Conservation (phyloP, 2,329 filamentous ascomycete species). For the Cladosporium sp. region DNA sequence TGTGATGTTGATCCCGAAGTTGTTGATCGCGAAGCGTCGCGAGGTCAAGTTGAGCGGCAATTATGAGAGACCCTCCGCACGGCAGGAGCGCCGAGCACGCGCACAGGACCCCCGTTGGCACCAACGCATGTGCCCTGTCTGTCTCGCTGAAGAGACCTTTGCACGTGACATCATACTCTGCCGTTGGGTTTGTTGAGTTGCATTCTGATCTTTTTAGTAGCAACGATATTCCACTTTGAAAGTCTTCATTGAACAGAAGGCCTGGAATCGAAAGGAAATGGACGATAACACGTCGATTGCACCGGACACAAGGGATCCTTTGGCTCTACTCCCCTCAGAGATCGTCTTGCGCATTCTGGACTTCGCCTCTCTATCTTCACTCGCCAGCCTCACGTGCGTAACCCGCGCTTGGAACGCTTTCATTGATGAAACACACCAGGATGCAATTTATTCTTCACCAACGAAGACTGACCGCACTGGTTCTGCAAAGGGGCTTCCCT, state of each 20-base stretch:
- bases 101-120: too few relatives aligned
- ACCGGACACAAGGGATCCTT: conserved; percentile 19
- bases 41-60: too few relatives aligned
- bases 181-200: neutral
- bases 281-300: too few relatives aligned
- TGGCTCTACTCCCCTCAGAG: conserved; percentile 35
- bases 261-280: too few relatives aligned
- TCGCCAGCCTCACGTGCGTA: conserved; percentile 35
- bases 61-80: too few relatives aligned
- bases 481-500: conserved; percentile 30
- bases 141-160: neutral
- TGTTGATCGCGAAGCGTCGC: too few relatives aligned
- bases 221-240: too few relatives aligned
- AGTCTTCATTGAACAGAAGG: too few relatives aligned
- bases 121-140: too few relatives aligned
- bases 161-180: neutral
- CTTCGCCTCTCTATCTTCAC: conserved; percentile 31
- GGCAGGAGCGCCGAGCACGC: too few relatives aligned
- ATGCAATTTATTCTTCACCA: conserved; percentile 37
- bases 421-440: conserved; percentile 40
- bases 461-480: conserved; percentile 30
- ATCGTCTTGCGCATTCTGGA: conserved; percentile 40
- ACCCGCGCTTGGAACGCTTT: conserved; percentile 39
- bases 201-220: too few relatives aligned
- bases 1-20: too few relatives aligned